These are phyloP conservation scores for Taphrina betulina DNA, from an alignment of 1,139 yeast genomes.

Conservation along the genomic window DNA sequence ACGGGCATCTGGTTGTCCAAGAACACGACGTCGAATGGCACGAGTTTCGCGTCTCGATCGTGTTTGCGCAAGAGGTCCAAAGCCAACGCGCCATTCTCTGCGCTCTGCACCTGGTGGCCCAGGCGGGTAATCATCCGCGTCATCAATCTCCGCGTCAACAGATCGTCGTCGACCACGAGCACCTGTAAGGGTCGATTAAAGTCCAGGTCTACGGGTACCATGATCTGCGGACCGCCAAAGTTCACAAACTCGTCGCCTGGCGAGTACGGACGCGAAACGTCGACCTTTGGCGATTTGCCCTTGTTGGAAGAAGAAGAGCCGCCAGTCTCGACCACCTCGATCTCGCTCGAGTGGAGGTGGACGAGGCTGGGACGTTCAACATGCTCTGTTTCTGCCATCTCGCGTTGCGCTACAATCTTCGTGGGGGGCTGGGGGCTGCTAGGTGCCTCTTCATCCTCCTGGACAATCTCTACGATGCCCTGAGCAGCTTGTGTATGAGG, in stretches of 20 bases:
- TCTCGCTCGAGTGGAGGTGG: slow-evolving; percentile 13
- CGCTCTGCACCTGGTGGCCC: slow-evolving; percentile 24
- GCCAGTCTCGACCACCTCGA: background rate
- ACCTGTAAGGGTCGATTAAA: slow-evolving; percentile 9
- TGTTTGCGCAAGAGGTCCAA: slow-evolving; percentile 8
- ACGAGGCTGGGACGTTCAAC: slow-evolving; percentile 3
- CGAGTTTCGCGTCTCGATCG: background rate
- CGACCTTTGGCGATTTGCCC: background rate
- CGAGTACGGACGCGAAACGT: slow-evolving; percentile 5
- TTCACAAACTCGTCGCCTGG: slow-evolving; percentile 3
- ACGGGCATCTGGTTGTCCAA: slow-evolving; percentile 33
- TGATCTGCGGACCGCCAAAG: background rate
- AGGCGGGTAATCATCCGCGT: slow-evolving; percentile 26
- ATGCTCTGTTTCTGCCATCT: background rate
- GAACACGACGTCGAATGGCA: slow-evolving; percentile 25
- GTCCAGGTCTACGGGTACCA: slow-evolving; percentile 6
- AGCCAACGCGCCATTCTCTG: slow-evolving; percentile 26
- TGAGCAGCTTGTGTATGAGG: too few relatives aligned
- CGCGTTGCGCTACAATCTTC: background rate
- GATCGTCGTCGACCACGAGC: slow-evolving; percentile 30
- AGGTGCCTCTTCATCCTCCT: background rate
- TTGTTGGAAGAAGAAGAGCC: background rate
- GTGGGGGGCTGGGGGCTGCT: background rate
- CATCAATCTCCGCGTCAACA: slow-evolving; percentile 26
- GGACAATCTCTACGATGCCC: background rate